phyloP scores from a whole-genome alignment of 2,329 filamentous ascomycete species.

The Emergomyces africanus region DNA sequence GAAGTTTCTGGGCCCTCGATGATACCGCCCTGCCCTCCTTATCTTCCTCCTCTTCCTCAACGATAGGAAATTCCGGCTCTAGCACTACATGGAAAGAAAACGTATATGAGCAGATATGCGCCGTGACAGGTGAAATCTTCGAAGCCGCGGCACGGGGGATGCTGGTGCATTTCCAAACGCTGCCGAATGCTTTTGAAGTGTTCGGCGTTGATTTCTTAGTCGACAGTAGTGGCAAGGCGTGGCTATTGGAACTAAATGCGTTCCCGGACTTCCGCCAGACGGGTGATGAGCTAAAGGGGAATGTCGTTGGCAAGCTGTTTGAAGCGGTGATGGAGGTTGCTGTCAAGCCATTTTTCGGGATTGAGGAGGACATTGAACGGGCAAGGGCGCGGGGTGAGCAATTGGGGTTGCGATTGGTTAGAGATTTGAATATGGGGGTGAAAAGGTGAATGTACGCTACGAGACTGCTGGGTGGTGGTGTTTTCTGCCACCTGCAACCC shows the following conservation, averaged over 20 bases:
- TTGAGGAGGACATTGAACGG: slow-evolving; percentile 6
- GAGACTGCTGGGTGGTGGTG: not conserved
- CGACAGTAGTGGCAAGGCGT: slow-evolving; percentile 50
- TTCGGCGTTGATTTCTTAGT: slow-evolving; percentile 89
- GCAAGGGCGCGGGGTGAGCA: slow-evolving; percentile 2
- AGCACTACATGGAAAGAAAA: slow-evolving; percentile 38
- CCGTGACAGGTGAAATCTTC: slow-evolving; percentile 63
- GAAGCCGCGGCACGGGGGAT: slow-evolving; percentile 74
- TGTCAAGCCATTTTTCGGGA: slow-evolving; percentile 56
- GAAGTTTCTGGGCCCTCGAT: slow-evolving; percentile 60
- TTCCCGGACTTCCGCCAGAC: slow-evolving; percentile 96
- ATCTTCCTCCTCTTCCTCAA: slow-evolving; percentile 11
- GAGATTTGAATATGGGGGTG: slow-evolving; percentile 30
- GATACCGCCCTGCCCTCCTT: slow-evolving; percentile 18
- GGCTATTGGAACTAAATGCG: slow-evolving; percentile 84
- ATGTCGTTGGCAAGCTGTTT: slow-evolving; percentile 65
- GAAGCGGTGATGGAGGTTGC: slow-evolving; percentile 55
- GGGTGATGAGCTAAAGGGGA: slow-evolving; percentile 54
- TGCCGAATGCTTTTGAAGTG: slow-evolving; percentile 81
- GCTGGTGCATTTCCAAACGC: slow-evolving; percentile 80
- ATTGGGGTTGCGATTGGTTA: slow-evolving; percentile 24
- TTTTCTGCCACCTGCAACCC: not conserved
- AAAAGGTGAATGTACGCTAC: slow-evolving; percentile 11
- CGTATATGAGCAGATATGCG: slow-evolving; percentile 64
- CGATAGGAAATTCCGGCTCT: not conserved